Base-by-base conservation (phyloP, 192 early-diverging fungal species). In the Rhizoclosmatium sp. region DNA sequence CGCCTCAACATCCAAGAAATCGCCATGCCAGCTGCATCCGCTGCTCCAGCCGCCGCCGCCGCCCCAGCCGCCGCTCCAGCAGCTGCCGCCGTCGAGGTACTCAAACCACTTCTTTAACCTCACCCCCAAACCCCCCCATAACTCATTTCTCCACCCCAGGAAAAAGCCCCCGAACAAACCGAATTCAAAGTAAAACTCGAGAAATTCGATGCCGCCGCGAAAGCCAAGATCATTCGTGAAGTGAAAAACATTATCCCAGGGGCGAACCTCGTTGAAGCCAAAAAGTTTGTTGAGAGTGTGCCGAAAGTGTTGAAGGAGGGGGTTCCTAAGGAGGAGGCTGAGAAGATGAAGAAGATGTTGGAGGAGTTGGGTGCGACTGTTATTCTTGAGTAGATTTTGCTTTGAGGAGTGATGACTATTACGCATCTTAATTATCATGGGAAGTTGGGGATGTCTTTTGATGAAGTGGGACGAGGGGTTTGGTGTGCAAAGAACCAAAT, bases 141-240 rank as follows among this genome's bases (percentile, higher is more conserved):
- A 31, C 31, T 89, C 31, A 0, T 31, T 0, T 31, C 31, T 31
- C 31, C 31, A 31, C 31, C 31, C 82, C 91, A 94, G 87, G 95
- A 95, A 79, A 96, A 97, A 88, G 87, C 94, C 40, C 92, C 83
- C 1, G 98, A 96, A 76, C 96, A 97, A 92, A 94, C 95, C 31
- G 91, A 93, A 72, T 98, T 99, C 89, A 95, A 90, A 82, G 94
- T 99, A 75, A 99, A 93, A 88, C 91, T 99, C 46, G 95, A 96
- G 75, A 96, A 95, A 92, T 93, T 97, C 73, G 95, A 98, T 79
- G 92, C 96, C 39, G 92, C 93, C 39, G 85, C 93, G 71, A 99
- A 99, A 87, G 96, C 98, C 78, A 99, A 99, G 90, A 91, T 99
- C 61, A 99, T 99, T 79, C 92, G 94, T 84, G 98, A 99, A 87